These are phyloP conservation scores for Parathielavia appendiculata DNA, from an alignment of 495 filamentous ascomycete genomes.

Conservation along the genomic window DNA sequence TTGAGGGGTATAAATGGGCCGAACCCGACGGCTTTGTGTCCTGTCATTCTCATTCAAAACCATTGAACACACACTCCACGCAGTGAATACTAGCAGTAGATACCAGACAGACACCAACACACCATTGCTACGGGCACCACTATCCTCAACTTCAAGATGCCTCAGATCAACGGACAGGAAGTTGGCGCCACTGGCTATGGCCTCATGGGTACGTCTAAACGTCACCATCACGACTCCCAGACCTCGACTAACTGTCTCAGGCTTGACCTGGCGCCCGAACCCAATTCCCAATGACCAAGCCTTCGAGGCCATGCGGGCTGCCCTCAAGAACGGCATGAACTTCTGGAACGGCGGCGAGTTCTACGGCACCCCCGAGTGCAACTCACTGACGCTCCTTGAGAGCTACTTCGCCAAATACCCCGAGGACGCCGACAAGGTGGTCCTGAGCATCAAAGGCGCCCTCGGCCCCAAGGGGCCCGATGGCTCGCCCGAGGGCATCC, in stretches of 20 bases:
- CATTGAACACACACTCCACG: neutral
- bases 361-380: conserved; percentile 66
- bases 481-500: conserved; percentile 57
- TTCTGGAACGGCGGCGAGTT: conserved; percentile 81
- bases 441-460: conserved; percentile 61
- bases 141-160: conserved; percentile 32
- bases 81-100: too few relatives aligned
- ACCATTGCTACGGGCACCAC: neutral
- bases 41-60: neutral
- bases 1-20: neutral
- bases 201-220: conserved; percentile 45
- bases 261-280: conserved; percentile 67
- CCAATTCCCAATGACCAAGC: conserved; percentile 56
- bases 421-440: conserved; percentile 62
- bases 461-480: conserved; percentile 41
- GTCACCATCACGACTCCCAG: neutral
- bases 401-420: conserved; percentile 64
- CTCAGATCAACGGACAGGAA: conserved; percentile 46
- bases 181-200: conserved; percentile 55
- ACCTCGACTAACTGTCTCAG: conserved; percentile 31
- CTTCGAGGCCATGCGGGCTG: conserved; percentile 62
- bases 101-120: neutral
- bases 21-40: neutral
- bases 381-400: conserved; percentile 60
- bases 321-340: conserved; percentile 59